These are phyloP conservation scores for Cytospora chrysosperma DNA, from an alignment of 2,329 filamentous ascomycete species.

Conservation along the genomic window DNA sequence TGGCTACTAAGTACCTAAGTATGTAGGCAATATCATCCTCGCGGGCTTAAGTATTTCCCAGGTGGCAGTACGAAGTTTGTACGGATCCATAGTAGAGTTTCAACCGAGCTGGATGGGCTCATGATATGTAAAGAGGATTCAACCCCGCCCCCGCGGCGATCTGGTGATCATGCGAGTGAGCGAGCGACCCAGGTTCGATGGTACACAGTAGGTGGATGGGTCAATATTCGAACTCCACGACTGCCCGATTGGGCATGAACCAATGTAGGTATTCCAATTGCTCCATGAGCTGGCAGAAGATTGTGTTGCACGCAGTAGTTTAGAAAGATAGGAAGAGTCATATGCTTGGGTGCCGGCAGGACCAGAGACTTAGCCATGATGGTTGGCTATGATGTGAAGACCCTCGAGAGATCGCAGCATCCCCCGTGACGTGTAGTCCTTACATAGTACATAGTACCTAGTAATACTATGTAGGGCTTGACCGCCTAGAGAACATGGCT, in stretches of 20 bases:
- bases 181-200: background rate
- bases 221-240: background rate
- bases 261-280: background rate
- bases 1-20: too few relatives aligned
- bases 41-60: too few relatives aligned
- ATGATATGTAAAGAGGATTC: background rate
- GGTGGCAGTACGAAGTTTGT: too few relatives aligned
- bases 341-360: background rate
- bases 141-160: background rate
- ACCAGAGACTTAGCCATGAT: background rate
- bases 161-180: background rate
- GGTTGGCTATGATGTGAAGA: background rate
- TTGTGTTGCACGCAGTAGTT: background rate
- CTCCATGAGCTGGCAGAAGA: background rate
- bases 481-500: background rate
- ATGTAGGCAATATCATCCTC: too few relatives aligned
- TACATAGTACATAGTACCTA: too few relatives aligned
- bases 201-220: background rate
- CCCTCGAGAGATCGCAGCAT: background rate
- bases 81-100: too few relatives aligned
- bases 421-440: slow-evolving; percentile 10
- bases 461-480: too few relatives aligned
- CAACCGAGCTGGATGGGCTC: background rate
- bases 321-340: background rate
- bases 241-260: background rate